A percentile compares a stretch with the other conserved stretches of the same genome.
Evolutionary conservation across 768 basidiomycete species (phyloP).

Genomic region (Naganishia randhawae): DNA sequence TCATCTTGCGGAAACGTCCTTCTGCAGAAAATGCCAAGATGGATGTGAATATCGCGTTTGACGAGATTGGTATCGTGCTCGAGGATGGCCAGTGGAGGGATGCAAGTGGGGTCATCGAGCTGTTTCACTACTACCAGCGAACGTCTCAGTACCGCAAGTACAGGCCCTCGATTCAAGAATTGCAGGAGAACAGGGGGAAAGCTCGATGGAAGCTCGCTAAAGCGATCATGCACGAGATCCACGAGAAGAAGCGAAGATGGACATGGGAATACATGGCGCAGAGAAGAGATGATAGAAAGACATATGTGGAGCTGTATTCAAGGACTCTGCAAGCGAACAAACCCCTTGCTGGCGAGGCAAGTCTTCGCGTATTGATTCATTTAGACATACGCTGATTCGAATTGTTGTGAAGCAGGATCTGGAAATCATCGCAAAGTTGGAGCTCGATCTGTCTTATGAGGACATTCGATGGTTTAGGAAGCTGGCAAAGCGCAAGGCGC

Average conservation of each 20-base stretch:
- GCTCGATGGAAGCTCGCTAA: slow-evolving; percentile 75
- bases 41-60: slow-evolving; percentile 80
- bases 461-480: slow-evolving; percentile 97
- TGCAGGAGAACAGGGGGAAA: slow-evolving; percentile 60
- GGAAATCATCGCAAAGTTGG: slow-evolving; percentile 60
- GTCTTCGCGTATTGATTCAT: slow-evolving; percentile 17
- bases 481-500: slow-evolving; percentile 79
- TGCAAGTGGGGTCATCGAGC: slow-evolving; percentile 83
- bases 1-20: slow-evolving; percentile 75
- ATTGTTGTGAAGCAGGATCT: slow-evolving; percentile 37
- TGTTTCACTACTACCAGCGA: slow-evolving; percentile 92
- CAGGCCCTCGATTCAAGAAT: slow-evolving; percentile 64
- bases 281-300: slow-evolving; percentile 78
- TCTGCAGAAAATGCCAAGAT: slow-evolving; percentile 73
- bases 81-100: slow-evolving; percentile 95
- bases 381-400: not conserved
- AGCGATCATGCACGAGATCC: slow-evolving; percentile 77
- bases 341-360: slow-evolving; percentile 59
- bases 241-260: slow-evolving; percentile 78
- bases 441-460: slow-evolving; percentile 81
- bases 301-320: slow-evolving; percentile 73
- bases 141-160: slow-evolving; percentile 73
- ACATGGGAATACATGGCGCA: slow-evolving; percentile 86
- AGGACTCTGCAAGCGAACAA: slow-evolving; percentile 59
- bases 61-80: slow-evolving; percentile 85